Conservation (phyloP, 768 basidiomycete species). For the Rhodocollybia butyracea region DNA sequence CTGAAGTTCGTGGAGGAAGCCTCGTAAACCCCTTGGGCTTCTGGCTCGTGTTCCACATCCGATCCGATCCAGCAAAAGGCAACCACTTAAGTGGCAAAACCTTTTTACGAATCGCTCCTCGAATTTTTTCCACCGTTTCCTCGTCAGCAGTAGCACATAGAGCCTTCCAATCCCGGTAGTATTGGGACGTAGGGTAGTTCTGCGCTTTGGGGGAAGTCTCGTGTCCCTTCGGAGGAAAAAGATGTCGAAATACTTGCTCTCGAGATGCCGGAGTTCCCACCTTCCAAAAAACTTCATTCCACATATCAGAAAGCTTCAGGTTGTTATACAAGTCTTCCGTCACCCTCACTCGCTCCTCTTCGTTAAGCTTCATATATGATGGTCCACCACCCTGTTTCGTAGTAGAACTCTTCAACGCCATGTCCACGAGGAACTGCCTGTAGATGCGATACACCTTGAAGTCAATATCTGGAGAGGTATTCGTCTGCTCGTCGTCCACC, state of each 20-base stretch:
- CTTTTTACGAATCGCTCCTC: background rate
- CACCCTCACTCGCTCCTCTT: background rate
- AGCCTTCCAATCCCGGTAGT: background rate
- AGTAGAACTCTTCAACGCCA: background rate
- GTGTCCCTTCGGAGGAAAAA: background rate
- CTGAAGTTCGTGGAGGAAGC: background rate
- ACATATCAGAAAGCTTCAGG: background rate
- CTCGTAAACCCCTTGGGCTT: background rate
- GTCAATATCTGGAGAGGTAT: too few relatives aligned
- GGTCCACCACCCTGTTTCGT: background rate
- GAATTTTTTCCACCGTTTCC: background rate
- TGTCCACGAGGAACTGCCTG: constrained; percentile 1
- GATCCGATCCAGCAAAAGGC: background rate
- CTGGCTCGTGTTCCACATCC: background rate
- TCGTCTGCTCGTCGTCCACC: too few relatives aligned
- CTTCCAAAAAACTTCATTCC: background rate
- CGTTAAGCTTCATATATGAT: background rate
- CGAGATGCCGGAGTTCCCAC: background rate
- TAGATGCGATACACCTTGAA: background rate
- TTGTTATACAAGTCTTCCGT: background rate
- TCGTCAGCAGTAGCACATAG: background rate
- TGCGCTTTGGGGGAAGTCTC: background rate
- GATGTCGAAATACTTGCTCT: background rate
- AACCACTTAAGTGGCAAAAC: background rate
- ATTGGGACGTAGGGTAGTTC: background rate